Conservation (phyloP, 2,329 filamentous ascomycete species). For the Neofusicoccum kwambonambiense region DNA sequence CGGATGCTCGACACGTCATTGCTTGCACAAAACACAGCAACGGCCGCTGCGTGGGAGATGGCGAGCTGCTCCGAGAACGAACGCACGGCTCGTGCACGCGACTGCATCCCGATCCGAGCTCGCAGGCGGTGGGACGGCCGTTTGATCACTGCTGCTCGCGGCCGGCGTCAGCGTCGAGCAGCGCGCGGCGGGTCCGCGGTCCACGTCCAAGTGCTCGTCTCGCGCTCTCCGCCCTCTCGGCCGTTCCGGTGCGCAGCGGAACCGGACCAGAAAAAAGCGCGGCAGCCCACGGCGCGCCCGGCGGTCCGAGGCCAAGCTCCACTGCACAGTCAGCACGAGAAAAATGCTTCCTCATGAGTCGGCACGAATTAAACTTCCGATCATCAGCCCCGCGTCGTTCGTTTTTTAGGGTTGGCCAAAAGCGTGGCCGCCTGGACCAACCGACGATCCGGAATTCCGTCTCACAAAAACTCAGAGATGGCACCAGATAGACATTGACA, state of each 20-base stretch:
- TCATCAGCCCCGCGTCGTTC: conserved; percentile 11
- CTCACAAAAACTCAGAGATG: neutral
- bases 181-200: no score
- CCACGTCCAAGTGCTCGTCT: no score
- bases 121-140: neutral
- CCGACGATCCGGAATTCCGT: conserved; percentile 2
- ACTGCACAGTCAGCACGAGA: neutral
- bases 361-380: conserved; percentile 9
- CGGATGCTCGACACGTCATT: neutral
- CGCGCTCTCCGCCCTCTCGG: neutral
- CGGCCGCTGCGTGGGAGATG: neutral
- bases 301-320: conserved; percentile 4
- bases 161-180: no score
- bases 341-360: neutral
- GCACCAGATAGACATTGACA: neutral
- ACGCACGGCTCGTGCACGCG: conserved; percentile 11
- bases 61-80: conserved; percentile 6
- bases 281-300: neutral
- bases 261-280: neutral
- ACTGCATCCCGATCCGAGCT: conserved; percentile 10
- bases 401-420: conserved; percentile 2
- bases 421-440: conserved; percentile 6
- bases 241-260: neutral
- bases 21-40: neutral
- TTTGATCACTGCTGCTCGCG: neutral